phyloP scores from a whole-genome alignment of 768 basidiomycete genomes.

The Lentinula sp. region DNA sequence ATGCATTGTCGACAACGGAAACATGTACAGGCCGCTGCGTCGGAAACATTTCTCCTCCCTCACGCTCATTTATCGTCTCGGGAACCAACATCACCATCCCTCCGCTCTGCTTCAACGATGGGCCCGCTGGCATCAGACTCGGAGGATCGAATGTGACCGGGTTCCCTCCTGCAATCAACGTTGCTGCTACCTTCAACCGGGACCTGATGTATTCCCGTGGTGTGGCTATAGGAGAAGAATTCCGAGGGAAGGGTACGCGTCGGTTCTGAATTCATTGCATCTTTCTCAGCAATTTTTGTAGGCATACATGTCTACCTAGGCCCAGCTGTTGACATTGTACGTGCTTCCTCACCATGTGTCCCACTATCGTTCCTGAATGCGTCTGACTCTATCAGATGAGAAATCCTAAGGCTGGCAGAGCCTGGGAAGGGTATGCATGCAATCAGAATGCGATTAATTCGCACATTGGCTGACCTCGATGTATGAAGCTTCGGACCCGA shows the following conservation, averaged over 20 bases:
- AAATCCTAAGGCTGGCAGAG: constrained; percentile 44
- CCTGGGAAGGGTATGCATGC: constrained; percentile 36
- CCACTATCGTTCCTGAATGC: not conserved
- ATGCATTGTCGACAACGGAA: not conserved
- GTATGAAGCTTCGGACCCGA: constrained; percentile 44
- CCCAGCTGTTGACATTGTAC: constrained; percentile 50
- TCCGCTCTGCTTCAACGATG: constrained; percentile 42
- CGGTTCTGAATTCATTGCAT: not conserved
- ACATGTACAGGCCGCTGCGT: constrained; percentile 35
- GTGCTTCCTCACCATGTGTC: constrained; percentile 10
- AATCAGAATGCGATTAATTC: not conserved
- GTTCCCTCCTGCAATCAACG: constrained; percentile 55
- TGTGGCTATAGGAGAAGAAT: constrained; percentile 59
- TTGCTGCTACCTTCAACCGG: constrained; percentile 47
- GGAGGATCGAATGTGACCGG: constrained; percentile 36
- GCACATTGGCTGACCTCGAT: not conserved
- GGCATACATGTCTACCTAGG: constrained; percentile 37
- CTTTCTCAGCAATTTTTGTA: not conserved
- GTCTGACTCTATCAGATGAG: constrained; percentile 30
- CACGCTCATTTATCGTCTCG: constrained; percentile 12
- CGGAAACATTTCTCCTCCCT: constrained; percentile 37
- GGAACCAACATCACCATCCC: constrained; percentile 23
- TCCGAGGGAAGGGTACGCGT: constrained; percentile 50
- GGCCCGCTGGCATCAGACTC: constrained; percentile 33
- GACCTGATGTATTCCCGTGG: constrained; percentile 61